Evolutionary conservation across 2,329 filamentous ascomycete species (phyloP), one percentile per base, ranked within the genome.

Genomic region (Nigrograna mackinnonii): DNA sequence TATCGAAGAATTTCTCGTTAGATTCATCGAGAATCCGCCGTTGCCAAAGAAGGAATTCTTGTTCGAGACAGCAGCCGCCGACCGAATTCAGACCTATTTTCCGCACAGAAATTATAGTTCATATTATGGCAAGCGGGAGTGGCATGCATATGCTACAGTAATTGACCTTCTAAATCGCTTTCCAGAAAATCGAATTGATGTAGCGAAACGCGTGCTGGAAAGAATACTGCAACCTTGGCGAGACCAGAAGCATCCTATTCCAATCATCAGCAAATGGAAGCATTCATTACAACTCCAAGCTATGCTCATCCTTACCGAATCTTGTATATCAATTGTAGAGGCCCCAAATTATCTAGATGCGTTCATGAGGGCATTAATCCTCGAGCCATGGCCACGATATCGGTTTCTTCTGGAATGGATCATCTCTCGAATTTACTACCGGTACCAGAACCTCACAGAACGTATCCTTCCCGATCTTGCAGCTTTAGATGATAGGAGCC

Each of bases 341-440:
- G 61, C 58, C 1, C 53, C 62, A 13, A 17, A 44, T 1, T 66
- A 73, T 34, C 52, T 76, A 12, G 59, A 66, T 5, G 49, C 60
- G 2, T 60, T 76, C 24, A 64, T 69, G 44, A 59, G 66, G 35
- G 62, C 74, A 13, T 55, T 78, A 12, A 58, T 69, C 1, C 51
- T 76, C 7, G 75, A 78, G 43, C 71, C 71, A 6, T 66, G 75
- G 50, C 75, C 75, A 12, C 65, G 72, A 17, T 75, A 71, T 49
- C 66, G 75, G 17, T 74, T 71, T 46, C 50, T 78, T 2, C 54
- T 77, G 2, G 73, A 75, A 46, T 77, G 74, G 74, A 72, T 72
- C 37, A 63, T 76, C n/a, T 64, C 66, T 1, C 69, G 72, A 4
- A 67, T 73, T 12, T 72, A 72, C 36, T 56, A 67, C 13, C 58